phyloP scores from a whole-genome alignment of 306 rosid species.

The Cicer cuneatum region DNA sequence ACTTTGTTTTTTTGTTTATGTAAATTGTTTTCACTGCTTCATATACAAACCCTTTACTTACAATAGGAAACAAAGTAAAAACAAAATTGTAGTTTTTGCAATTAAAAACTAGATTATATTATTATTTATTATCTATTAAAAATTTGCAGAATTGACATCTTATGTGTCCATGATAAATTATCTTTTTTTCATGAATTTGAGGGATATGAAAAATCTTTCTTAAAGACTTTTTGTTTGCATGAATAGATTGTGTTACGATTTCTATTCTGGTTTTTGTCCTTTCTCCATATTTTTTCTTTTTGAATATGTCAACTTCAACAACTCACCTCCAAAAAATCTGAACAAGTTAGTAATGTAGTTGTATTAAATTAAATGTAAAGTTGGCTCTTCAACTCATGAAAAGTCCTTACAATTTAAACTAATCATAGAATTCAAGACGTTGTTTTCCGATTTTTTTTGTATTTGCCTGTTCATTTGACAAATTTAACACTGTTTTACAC shows the following conservation, averaged over 20 bases:
- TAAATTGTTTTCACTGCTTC: background rate
- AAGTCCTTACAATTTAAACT: constrained; percentile 23
- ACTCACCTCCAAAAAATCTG: constrained; percentile 16
- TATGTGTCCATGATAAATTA: background rate
- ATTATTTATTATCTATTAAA: background rate
- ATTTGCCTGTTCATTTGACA: constrained; percentile 23
- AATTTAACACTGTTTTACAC: background rate
- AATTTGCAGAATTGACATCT: constrained; percentile 4
- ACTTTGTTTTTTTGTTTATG: background rate
- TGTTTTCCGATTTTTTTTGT: background rate
- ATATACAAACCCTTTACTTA: background rate
- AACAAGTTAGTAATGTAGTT: background rate
- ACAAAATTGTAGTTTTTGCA: background rate
- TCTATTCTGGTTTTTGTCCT: background rate
- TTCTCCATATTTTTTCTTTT: background rate
- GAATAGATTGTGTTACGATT: constrained; percentile 7
- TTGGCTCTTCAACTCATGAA: constrained; percentile 35
- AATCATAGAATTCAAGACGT: background rate
- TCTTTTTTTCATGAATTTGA: constrained; percentile 3
- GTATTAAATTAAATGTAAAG: constrained; percentile 20
- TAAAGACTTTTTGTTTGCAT: constrained; percentile 1
- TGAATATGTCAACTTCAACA: constrained; percentile 35
- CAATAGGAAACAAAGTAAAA: background rate
- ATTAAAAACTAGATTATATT: background rate
- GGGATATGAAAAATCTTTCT: background rate